Evolutionary conservation across 2,329 filamentous ascomycete genomes (phyloP), one percentile per base, ranked within the genome.

Genomic region (Tolypocladium album): DNA sequence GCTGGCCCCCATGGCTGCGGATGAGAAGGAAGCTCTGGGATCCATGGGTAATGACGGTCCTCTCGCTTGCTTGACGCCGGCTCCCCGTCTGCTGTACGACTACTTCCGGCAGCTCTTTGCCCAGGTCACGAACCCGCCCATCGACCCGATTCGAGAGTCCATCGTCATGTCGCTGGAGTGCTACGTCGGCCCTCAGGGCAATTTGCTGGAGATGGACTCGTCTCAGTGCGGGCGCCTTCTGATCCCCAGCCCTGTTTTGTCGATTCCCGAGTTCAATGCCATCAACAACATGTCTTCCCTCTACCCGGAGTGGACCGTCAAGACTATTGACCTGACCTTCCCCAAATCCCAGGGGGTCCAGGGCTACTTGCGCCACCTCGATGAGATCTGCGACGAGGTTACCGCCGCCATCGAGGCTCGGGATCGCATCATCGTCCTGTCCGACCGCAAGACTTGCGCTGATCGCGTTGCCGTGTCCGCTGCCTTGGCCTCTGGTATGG

Each of bases 1-100:
- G 43, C 85, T 97, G 58, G 93, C 89, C 22, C 93, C 93, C 12
- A 97, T 97, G 93, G 93, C 92, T 61, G 92, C 92, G 31, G 93
- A 97, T 70, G 96, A 95, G 62, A 97, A 97, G 78, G 93, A 97
- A 75, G 93, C 93, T 52, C 82, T 97, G 59, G 93, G 93, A 47
- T 97, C 93, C 61, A 97, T 97, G 93, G 93, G 93, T 68, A 97
- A 97, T 71, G 93, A 97, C 79, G 90, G 90, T 53, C 93, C 93
- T 52, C 80, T 97, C 64, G 93, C 93, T 58, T 96, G 92, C 74
- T 81, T 97, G 71, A 89, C 93, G n/a, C 84, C 89, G 65, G 89
- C 92, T 64, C 92, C 93, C 66, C 89, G 92, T 67, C 81, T 96
- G 59, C 83, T 97, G 24, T 96, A 90, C 74, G 93, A 97, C 75